A percentile compares a stretch with the other conserved stretches of the same genome.
Conservation (phyloP, 192 early-diverging fungal species). For the Coemansia brasiliensis region DNA sequence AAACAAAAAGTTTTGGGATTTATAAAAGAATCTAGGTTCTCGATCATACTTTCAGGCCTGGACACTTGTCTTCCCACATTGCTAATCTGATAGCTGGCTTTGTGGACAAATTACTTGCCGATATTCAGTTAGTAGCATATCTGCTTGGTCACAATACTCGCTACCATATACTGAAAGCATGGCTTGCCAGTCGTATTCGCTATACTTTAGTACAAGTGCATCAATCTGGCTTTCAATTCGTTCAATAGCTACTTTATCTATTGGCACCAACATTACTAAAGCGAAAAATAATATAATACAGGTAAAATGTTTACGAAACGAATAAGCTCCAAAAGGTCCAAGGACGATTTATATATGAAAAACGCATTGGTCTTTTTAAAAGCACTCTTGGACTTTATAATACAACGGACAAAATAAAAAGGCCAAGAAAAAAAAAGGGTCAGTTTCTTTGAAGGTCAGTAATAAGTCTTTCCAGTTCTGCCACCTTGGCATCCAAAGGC, state of each 20-base stretch:
- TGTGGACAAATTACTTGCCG: not conserved
- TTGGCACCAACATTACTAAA: not conserved
- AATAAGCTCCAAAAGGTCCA: not conserved
- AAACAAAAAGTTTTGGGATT: conserved; percentile 6
- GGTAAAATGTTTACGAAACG: no score
- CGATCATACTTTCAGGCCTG: not conserved
- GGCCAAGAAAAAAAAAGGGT: not conserved
- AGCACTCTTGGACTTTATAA: not conserved
- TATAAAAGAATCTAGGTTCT: not conserved
- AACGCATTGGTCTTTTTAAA: not conserved
- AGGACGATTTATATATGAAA: not conserved
- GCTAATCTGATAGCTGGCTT: no score
- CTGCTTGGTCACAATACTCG: conserved; percentile 8
- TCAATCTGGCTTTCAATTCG: conserved; percentile 7
- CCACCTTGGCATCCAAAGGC: conserved; percentile 49
- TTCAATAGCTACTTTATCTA: not conserved
- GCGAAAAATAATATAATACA: not conserved
- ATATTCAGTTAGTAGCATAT: conserved; percentile 8
- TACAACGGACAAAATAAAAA: not conserved
- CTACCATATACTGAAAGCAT: conserved; percentile 6
- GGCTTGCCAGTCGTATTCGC: conserved; percentile 11
- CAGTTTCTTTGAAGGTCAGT: conserved; percentile 23
- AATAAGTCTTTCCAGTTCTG: conserved; percentile 48
- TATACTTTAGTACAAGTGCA: conserved; percentile 10
- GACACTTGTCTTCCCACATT: not conserved